Conservation (phyloP, 352 stramenopile species). For the Pythium angustatum region DNA sequence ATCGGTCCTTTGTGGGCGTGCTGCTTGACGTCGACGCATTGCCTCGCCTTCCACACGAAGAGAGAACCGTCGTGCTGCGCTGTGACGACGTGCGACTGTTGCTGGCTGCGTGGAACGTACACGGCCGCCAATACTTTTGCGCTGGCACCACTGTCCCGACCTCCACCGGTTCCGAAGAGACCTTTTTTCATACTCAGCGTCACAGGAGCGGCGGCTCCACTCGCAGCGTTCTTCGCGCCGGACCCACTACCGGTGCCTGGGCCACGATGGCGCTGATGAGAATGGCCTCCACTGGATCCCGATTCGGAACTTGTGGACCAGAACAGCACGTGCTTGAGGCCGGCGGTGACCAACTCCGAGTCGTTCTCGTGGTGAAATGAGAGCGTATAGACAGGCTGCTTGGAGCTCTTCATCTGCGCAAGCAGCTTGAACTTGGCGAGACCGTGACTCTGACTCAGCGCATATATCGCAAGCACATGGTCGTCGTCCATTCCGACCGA, state of each 20-base stretch:
- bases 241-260: neutral
- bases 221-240: slow-evolving; percentile 23
- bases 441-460: slow-evolving; percentile 38
- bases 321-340: slow-evolving; percentile 71
- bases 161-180: slow-evolving; percentile 38
- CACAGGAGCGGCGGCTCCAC: slow-evolving; percentile 20
- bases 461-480: slow-evolving; percentile 74
- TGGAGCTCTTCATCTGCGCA: slow-evolving; percentile 60
- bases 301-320: slow-evolving; percentile 29
- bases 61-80: slow-evolving; percentile 69
- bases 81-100: slow-evolving; percentile 48
- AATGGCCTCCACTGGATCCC: neutral
- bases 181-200: slow-evolving; percentile 61
- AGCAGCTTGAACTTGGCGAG: slow-evolving; percentile 53
- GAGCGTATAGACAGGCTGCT: slow-evolving; percentile 58
- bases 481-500: slow-evolving; percentile 80
- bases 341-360: slow-evolving; percentile 58
- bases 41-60: slow-evolving; percentile 73
- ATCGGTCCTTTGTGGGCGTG: slow-evolving; percentile 51
- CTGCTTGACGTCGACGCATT: slow-evolving; percentile 51
- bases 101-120: slow-evolving; percentile 27
- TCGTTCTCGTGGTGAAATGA: slow-evolving; percentile 65
- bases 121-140: slow-evolving; percentile 36
- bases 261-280: slow-evolving; percentile 6
- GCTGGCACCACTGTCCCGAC: slow-evolving; percentile 42